A percentile compares a stretch with the other conserved stretches of the same genome.
These are phyloP conservation scores for Casuarina cunninghamiana DNA, from an alignment of 306 rosid genomes.

Conservation along the genomic window DNA sequence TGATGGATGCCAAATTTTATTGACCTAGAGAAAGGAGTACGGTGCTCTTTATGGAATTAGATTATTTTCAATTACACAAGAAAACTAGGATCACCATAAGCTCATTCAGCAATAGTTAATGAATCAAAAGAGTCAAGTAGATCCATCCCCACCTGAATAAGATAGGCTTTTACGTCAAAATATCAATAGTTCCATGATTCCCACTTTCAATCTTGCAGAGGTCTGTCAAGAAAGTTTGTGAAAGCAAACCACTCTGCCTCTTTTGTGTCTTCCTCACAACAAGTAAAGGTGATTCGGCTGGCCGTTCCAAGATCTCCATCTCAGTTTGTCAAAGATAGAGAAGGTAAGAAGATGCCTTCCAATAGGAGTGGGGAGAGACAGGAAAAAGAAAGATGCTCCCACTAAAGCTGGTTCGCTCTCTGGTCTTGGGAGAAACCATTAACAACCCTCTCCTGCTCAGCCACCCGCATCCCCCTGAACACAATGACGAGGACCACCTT, in stretches of 20 bases:
- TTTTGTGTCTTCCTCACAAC: neutral
- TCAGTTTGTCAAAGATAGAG: neutral
- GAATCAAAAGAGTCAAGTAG: no score
- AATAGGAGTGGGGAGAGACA: conserved; percentile 1
- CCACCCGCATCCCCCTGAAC: conserved; percentile 5
- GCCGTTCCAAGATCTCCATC: neutral
- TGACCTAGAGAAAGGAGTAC: no score
- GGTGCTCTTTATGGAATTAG: no score
- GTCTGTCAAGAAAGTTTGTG: conserved; percentile 12
- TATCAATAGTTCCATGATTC: no score
- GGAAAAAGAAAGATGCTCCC: conserved; percentile 51
- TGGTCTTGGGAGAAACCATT: conserved; percentile 53
- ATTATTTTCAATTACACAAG: no score
- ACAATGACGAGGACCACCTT: neutral
- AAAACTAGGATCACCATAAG: no score
- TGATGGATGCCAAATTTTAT: no score
- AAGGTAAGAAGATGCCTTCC: conserved; percentile 8
- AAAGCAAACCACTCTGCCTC: neutral
- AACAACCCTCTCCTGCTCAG: conserved; percentile 38
- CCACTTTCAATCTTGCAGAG: no score
- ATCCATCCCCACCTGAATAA: no score
- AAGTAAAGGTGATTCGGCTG: neutral
- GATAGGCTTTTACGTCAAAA: no score
- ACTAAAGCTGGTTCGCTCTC: conserved; percentile 66
- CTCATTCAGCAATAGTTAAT: no score